Percentiles rank a stretch among this genome's conserved stretches.
Evolutionary conservation across 352 stramenopile genomes (phyloP).

Genomic region (Thraustochytrium striatum): DNA sequence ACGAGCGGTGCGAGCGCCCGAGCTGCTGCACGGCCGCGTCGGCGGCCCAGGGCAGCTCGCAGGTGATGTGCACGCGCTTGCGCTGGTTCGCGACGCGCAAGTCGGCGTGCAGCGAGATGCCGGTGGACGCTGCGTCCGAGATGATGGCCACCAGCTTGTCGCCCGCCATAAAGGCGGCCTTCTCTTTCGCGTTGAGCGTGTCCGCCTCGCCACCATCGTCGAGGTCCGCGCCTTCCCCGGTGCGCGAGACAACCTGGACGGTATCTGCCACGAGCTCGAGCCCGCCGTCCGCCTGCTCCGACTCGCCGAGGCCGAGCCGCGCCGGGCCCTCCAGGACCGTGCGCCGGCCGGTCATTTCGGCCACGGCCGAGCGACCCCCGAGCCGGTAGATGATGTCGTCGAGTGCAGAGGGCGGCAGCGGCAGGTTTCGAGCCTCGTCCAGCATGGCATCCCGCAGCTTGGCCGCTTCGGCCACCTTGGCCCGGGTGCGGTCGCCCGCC

Average conservation of each 20-base stretch:
- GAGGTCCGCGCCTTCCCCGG: background rate
- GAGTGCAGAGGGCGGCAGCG: slow-evolving; percentile 60
- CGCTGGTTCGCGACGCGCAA: slow-evolving; percentile 55
- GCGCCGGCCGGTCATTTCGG: slow-evolving; percentile 66
- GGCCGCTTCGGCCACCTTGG: slow-evolving; percentile 40
- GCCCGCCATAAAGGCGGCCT: slow-evolving; percentile 64
- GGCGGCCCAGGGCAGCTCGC: slow-evolving; percentile 65
- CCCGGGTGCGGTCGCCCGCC: background rate
- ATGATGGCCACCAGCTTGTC: slow-evolving; percentile 74
- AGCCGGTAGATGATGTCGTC: slow-evolving; percentile 68
- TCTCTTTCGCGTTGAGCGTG: slow-evolving; percentile 63
- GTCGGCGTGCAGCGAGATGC: slow-evolving; percentile 69
- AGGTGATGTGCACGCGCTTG: slow-evolving; percentile 70
- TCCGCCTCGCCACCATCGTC: slow-evolving; percentile 52
- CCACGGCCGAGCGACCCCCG: slow-evolving; percentile 61
- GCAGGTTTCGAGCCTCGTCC: slow-evolving; percentile 37
- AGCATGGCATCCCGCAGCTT: slow-evolving; percentile 49
- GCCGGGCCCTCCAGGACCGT: background rate
- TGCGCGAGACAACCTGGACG: background rate
- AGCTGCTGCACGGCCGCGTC: slow-evolving; percentile 59
- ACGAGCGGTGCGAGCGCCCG: slow-evolving; percentile 51
- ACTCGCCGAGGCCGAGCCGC: background rate
- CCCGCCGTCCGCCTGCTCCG: too few species aligned
- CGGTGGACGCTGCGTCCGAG: slow-evolving; percentile 69
- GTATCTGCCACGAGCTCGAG: background rate